Base-by-base conservation (phyloP, 805 yeast species). In the Yamadazyma philogaea region DNA sequence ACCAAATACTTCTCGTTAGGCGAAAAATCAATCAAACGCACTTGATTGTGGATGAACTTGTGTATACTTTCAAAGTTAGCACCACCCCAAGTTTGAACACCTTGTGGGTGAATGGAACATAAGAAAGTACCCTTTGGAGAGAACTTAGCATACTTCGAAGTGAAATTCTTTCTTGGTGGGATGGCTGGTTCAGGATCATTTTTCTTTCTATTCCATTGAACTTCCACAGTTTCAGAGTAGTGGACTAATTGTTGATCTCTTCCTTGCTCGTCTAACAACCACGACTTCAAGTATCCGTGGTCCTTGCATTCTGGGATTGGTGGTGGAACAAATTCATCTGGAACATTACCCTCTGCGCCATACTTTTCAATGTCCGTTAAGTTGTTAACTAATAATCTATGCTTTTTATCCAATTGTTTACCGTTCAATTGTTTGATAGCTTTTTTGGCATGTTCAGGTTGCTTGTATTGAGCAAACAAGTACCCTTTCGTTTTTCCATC, bases 1-100 rank as follows among this genome's bases (percentile, higher is more conserved):
- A 93, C 91, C 66, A 95, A 71, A 59, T 74, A 95, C 60, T 82
- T 85, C 68, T 93, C 99, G 57, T 80, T 80, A 46, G 98, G 97
- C 35, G 97, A 88, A 57, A 93, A 85, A 63, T 90, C 96, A 44
- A 91, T 77, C 52, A 89, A 78, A 61, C 93, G 79, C 36, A 89
- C 96, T 58, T 87, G 87, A 45, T 87, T 90, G 62, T 93, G 99
- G 47, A 82, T 75, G 60, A 86, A 88, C 66, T 88, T 82, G 55
- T 76, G 79, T 54, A 88, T 71, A 55, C 85, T 77, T 49, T 76
- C 79, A 60, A 88, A 88, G 37, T 78, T 73, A 42, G 78, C 77
- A 48, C 98, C 97, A 60, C 98, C 99, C 95, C 97, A 93, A 20
- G 91, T 78, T 63, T 88, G 95, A 44, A 89, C 81, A 74, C 98